Evolutionary conservation across 2,329 filamentous ascomycete genomes (phyloP), one percentile per base, ranked within the genome.

Genomic region (Stagonosporopsis cucurbitacearum): DNA sequence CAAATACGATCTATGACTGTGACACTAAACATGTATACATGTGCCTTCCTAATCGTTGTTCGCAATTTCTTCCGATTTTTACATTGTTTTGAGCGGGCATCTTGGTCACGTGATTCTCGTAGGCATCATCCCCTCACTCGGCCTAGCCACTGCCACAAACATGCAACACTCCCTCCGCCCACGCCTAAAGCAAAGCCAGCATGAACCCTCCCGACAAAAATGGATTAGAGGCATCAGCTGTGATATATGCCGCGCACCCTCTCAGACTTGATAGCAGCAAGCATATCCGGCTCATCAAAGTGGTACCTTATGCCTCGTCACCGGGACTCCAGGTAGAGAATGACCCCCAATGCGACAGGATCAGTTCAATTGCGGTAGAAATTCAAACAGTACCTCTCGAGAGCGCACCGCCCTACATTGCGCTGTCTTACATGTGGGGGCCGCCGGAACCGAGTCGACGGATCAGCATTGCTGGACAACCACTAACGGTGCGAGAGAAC

Each of bases 381-480:
- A 20, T 44, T 17, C 26, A 44, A 1, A 33, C 28, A 4, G 28
- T 44, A 6, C 17, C 26, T 7, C 17, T 59, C 13, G 41, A 59
- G 8, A 17, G 25, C 30, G 59, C 54, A 19, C 69, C 69, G 2
- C 61, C 69, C 20, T 72, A 73, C 49, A 66, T 68, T 33, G 62
- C 69, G 0, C 55, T 68, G 11, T 73, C 68, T 0, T 72, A 73
- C 37, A 63, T 64, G 0, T 74, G 71, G 70, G 62, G 70, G 12
- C 20, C 6, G 15, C 59, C 6, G 58, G 62, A 36, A 58, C 61
- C 19, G 69, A 65, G 23, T 23, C 12, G 13, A 6, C 4, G 12
- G 7, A 42, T 48, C 68, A 66, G 53, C 39, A 4, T 13, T 42
- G 63, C 19, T 30, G 30, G 0, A 5, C 44, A 2, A 68, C 23